Evolutionary conservation across 345 rosid species (phyloP).

Genomic region (Gossypium ekmanianum): DNA sequence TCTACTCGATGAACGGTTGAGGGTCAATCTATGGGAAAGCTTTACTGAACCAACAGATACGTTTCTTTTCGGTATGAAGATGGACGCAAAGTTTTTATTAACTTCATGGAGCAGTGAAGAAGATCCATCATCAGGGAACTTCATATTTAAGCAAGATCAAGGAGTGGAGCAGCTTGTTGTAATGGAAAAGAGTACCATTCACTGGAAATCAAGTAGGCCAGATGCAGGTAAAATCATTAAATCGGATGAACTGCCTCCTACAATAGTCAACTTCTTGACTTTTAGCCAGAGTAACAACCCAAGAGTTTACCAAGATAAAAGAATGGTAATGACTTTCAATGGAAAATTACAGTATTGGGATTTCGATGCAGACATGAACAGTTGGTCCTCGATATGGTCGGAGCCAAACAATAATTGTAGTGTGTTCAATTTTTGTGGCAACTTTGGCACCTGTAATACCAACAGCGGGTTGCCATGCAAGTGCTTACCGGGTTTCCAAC

Average conservation of each 20-base stretch:
- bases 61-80: slow-evolving; percentile 18
- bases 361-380: slow-evolving; percentile 1
- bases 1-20: background rate
- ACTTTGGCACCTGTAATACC: slow-evolving; percentile 35
- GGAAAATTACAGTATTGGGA: slow-evolving; percentile 32
- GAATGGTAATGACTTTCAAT: slow-evolving; percentile 32
- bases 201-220: background rate
- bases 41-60: slow-evolving; percentile 16
- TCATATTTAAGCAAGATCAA: background rate
- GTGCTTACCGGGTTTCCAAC: slow-evolving; percentile 47
- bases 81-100: background rate
- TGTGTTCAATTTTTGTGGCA: slow-evolving; percentile 32
- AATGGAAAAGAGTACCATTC: background rate
- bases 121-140: slow-evolving; percentile 7
- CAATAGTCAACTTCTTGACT: background rate
- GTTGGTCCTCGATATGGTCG: slow-evolving; percentile 32
- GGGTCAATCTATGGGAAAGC: background rate
- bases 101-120: slow-evolving; percentile 10
- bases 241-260: background rate
- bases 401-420: slow-evolving; percentile 37
- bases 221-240: background rate
- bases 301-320: background rate
- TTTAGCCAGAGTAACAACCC: background rate
- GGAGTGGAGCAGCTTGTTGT: background rate
- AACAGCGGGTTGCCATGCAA: slow-evolving; percentile 21